Conservation (phyloP, 2,329 filamentous ascomycete genomes). For the Amauroascus verrucosus region DNA sequence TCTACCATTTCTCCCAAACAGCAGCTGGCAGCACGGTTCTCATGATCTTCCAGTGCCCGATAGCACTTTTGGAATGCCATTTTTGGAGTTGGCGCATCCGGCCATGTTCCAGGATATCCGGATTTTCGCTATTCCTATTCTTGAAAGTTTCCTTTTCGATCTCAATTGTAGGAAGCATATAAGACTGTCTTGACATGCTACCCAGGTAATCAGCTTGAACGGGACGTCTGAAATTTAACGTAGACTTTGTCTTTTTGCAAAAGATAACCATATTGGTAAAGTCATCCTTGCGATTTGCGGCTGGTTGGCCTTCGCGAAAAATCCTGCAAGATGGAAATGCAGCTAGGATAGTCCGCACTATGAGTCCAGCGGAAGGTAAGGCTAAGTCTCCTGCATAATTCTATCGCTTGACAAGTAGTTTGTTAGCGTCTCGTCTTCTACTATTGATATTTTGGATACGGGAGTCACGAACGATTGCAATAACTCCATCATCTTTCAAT, state of each 20-base stretch:
- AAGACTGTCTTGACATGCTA: constrained; percentile 59
- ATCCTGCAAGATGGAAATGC: constrained; percentile 86
- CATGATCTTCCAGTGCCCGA: constrained; percentile 90
- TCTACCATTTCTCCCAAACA: constrained; percentile 83
- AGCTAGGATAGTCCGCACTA: constrained; percentile 69
- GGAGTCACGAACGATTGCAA: constrained; percentile 63
- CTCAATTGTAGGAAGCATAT: constrained; percentile 63
- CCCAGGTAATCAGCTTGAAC: constrained; percentile 56
- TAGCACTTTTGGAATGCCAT: constrained; percentile 65
- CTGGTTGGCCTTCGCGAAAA: constrained; percentile 64
- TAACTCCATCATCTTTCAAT: constrained; percentile 65
- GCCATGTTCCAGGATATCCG: constrained; percentile 33
- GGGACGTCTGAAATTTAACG: constrained; percentile 58
- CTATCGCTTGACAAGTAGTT: constrained; percentile 35
- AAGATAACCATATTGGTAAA: constrained; percentile 97
- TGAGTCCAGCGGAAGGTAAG: constrained; percentile 62
- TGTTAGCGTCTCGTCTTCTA: constrained; percentile 1
- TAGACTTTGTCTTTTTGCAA: constrained; percentile 57
- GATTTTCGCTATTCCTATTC: constrained; percentile 36
- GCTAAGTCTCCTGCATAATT: constrained; percentile 90
- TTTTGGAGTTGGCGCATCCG: constrained; percentile 56
- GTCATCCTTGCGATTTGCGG: constrained; percentile 48
- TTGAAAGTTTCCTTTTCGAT: constrained; percentile 41
- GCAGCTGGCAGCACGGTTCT: constrained; percentile 62
- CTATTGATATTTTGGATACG: not conserved